phyloP scores from a whole-genome alignment of 148 eudicot species.

The Simmondsia chinensis region DNA sequence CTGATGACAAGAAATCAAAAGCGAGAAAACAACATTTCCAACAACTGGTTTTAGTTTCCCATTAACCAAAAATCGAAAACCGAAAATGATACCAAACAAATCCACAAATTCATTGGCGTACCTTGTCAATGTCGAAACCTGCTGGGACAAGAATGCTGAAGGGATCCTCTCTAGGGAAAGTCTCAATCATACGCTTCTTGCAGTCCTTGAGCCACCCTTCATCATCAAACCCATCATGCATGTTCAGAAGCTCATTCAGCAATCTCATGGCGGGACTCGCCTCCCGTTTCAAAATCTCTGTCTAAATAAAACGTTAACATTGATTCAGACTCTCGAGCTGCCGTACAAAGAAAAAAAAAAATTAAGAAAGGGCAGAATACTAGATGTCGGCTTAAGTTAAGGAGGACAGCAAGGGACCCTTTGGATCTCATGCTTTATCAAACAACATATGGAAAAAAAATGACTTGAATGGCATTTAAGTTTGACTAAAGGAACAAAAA shows the following conservation, averaged over 20 bases:
- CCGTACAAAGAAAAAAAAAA: neutral
- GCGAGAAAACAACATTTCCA: neutral
- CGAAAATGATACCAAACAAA: neutral
- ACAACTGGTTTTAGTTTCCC: neutral
- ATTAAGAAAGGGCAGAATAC: too few relatives aligned
- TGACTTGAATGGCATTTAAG: too few relatives aligned
- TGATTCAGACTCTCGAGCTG: neutral
- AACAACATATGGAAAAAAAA: too few relatives aligned
- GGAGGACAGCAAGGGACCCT: too few relatives aligned
- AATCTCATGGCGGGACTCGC: conserved; percentile 94
- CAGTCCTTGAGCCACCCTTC: conserved; percentile 90
- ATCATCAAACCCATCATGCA: conserved; percentile 89
- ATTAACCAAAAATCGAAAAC: neutral
- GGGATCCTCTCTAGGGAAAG: conserved; percentile 94
- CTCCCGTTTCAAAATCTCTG: conserved; percentile 81
- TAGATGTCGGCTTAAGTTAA: too few relatives aligned
- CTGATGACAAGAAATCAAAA: neutral
- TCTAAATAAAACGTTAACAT: conserved; percentile 25
- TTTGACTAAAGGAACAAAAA: too few relatives aligned
- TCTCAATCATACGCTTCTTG: conserved; percentile 71
- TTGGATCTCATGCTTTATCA: too few relatives aligned
- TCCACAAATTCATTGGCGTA: conserved; percentile 4
- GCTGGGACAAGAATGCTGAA: conserved; percentile 90
- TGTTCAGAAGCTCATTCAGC: conserved; percentile 74
- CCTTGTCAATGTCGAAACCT: conserved; percentile 89